Base-by-base conservation (phyloP, 805 yeast species). In the Saturnispora serradocipensis region DNA sequence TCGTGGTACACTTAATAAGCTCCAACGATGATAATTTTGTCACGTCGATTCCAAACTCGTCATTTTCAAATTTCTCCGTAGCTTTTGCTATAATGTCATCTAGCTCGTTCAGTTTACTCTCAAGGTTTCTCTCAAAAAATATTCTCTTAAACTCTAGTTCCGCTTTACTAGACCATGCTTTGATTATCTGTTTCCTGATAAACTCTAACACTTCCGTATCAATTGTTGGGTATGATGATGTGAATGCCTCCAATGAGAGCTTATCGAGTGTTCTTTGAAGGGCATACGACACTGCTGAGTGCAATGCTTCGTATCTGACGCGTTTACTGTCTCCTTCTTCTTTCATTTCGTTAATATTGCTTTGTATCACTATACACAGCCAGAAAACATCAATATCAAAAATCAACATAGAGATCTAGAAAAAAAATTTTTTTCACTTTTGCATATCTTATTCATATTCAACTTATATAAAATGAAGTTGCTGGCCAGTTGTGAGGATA, bases 401-500 rank as follows among this genome's bases (percentile, higher is more conserved):
- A 30, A 42, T 16, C 22, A 18, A n/a, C 10, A 18, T 24, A 38
- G n/a, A 38, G 24, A 38, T 30, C n/a, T 32, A 20, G 16, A 15
- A 40, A 27, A 48, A 38, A 32, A 48, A 38, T 48, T 43, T 43
- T 43, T 22, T 20, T 30, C 18, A 30, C 4, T 34, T 43, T 32
- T 47, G 11, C 4, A 13, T 11, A 30, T 30, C 34, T 11, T 30
- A 30, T 8, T 22, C 10, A 34, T 18, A 15, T 43, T 48, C 32
- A 20, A 30, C 16, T 34, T 30, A 18, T 15, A 24, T 3, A 47
- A 15, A 3, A 83, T 85, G 91, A 82, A 76, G 65, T 62, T 84
- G 13, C 58, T 85, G 44, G 82, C 74, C 3, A 72, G 88, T 42
- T 77, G 86, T 16, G 85, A 79, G 54, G 90, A 85, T 58, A 75